These are phyloP conservation scores for Tricholomella constricta DNA, from an alignment of 768 basidiomycete genomes.

Conservation along the genomic window DNA sequence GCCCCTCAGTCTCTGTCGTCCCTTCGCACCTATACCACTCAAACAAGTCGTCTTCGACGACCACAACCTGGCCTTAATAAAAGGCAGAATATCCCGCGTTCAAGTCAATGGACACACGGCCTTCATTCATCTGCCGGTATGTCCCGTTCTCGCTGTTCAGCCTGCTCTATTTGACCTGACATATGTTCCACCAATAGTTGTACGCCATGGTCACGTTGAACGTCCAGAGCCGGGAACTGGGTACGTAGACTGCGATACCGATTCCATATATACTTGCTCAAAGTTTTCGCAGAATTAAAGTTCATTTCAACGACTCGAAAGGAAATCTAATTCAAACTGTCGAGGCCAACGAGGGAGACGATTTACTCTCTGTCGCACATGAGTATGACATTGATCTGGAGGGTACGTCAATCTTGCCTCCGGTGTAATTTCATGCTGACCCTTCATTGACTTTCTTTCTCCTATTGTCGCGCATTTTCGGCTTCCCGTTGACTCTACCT, in stretches of 20 bases:
- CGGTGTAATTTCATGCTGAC: neutral
- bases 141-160: neutral
- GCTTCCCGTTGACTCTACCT: neutral
- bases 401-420: conserved; percentile 50
- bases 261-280: neutral
- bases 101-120: conserved; percentile 5
- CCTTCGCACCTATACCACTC: neutral
- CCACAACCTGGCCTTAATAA: neutral
- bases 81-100: neutral
- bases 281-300: conserved; percentile 64
- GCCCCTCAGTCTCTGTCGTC: neutral
- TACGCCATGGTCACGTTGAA: conserved; percentile 52
- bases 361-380: conserved; percentile 87
- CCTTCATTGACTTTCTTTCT: neutral
- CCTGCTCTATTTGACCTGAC: neutral
- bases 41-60: neutral
- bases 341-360: conserved; percentile 93
- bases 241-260: conserved; percentile 36
- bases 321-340: conserved; percentile 84
- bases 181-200: conserved; percentile 15
- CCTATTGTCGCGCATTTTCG: neutral
- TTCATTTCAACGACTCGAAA: conserved; percentile 89
- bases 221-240: conserved; percentile 71
- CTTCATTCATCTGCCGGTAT: conserved; percentile 18
- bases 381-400: conserved; percentile 96